A percentile compares a stretch with the other conserved stretches of the same genome.
Conservation (phyloP, 805 yeast genomes). For the Blastobotrys americana region DNA sequence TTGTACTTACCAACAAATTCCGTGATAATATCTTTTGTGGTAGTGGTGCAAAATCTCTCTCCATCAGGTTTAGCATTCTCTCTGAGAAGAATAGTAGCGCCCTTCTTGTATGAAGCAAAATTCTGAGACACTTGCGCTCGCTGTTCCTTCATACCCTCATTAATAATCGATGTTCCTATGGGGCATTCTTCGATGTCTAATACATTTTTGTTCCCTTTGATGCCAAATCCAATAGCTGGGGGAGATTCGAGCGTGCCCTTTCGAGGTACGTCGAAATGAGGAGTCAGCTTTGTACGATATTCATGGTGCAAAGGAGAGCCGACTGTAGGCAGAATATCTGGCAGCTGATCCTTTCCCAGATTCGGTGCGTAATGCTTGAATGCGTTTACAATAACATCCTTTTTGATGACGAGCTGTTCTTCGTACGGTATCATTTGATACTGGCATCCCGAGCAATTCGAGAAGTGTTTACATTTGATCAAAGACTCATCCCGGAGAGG, state of each 20-base stretch:
- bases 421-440: constrained; percentile 72
- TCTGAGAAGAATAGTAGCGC: constrained; percentile 80
- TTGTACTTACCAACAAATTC: constrained; percentile 60
- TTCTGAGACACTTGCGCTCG: constrained; percentile 47
- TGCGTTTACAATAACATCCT: constrained; percentile 71
- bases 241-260: constrained; percentile 31
- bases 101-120: constrained; percentile 51
- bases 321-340: constrained; percentile 65
- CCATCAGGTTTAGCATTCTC: constrained; percentile 49
- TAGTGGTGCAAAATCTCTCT: constrained; percentile 62
- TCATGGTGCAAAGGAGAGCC: constrained; percentile 68
- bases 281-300: constrained; percentile 91
- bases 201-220: constrained; percentile 60
- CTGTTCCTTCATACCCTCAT: constrained; percentile 66
- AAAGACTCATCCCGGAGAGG: constrained; percentile 48
- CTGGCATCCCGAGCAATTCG: constrained; percentile 92
- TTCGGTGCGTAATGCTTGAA: constrained; percentile 60
- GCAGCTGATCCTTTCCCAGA: constrained; percentile 29
- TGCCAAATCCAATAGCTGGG: constrained; percentile 85
- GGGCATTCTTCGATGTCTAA: constrained; percentile 91
- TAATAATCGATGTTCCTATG: constrained; percentile 76
- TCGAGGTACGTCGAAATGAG: constrained; percentile 82
- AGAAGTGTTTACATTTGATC: constrained; percentile 76
- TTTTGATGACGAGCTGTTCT: constrained; percentile 65
- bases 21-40: constrained; percentile 67